Percentiles rank a stretch among this genome's conserved stretches.
Evolutionary conservation across 345 rosid genomes (phyloP).

Genomic region (Bruguiera parviflora): DNA sequence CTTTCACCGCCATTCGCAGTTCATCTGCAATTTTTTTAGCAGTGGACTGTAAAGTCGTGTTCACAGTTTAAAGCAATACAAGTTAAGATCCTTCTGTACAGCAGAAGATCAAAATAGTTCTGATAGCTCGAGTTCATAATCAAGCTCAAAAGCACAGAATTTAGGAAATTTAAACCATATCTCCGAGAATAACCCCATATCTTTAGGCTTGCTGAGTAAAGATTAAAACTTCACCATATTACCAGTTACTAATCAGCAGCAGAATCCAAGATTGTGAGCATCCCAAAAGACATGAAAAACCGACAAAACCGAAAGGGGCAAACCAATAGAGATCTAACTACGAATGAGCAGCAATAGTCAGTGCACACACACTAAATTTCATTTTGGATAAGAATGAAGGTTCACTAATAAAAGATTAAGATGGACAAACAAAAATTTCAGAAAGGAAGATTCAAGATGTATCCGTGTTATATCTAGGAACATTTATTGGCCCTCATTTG

Average conservation of each 20-base stretch:
- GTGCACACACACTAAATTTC: neutral
- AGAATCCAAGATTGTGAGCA: neutral
- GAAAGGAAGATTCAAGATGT: neutral
- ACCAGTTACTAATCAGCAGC: neutral
- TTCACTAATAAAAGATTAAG: neutral
- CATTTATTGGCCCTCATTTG: no score
- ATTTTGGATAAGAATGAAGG: neutral
- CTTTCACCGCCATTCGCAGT: constrained; percentile 82
- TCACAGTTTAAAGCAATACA: constrained; percentile 6
- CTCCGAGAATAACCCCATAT: neutral
- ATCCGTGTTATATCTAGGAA: no score
- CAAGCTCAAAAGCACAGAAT: neutral
- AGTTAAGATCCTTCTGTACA: neutral
- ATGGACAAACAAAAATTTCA: neutral
- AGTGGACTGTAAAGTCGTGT: neutral
- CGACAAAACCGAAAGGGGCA: neutral
- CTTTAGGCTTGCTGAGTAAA: no score
- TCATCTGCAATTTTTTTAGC: constrained; percentile 50
- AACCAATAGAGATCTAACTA: neutral
- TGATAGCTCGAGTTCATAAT: neutral
- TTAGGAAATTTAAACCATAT: neutral
- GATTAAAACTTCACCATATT: no score
- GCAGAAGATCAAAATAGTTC: neutral
- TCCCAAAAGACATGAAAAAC: neutral
- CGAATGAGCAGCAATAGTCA: neutral